Conservation (phyloP, 2,329 filamentous ascomycete genomes). For the Botrytis fabae region DNA sequence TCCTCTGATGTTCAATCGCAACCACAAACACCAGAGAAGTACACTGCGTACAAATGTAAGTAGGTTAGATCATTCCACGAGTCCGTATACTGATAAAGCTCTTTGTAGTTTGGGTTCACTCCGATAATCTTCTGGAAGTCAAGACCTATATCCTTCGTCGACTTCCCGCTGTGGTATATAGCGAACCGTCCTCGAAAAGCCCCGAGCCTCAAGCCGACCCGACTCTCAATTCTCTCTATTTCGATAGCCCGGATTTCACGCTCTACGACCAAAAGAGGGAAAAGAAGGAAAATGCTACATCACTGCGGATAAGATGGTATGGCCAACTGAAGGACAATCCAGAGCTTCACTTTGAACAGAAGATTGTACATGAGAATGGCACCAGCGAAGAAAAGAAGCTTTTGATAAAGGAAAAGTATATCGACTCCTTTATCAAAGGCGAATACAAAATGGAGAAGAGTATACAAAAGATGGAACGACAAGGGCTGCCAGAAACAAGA, state of each 20-base stretch:
- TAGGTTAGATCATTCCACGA: constrained; percentile 16
- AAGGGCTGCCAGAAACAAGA: constrained; percentile 65
- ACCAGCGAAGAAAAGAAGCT: constrained; percentile 78
- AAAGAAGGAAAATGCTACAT: constrained; percentile 71
- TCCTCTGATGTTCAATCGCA: constrained; percentile 49
- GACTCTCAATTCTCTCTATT: constrained; percentile 92
- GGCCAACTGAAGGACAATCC: constrained; percentile 77
- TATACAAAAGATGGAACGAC: constrained; percentile 80
- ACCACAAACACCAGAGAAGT: constrained; percentile 67
- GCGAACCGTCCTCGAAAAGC: constrained; percentile 80
- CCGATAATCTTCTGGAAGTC: constrained; percentile 92
- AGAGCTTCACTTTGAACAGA: constrained; percentile 85
- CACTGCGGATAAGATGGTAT: constrained; percentile 87
- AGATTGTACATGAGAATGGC: constrained; percentile 75
- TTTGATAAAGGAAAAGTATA: constrained; percentile 89
- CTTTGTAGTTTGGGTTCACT: constrained; percentile 81
- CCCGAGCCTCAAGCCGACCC: constrained; percentile 80
- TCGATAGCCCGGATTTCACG: constrained; percentile 83
- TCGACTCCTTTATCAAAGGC: constrained; percentile 81
- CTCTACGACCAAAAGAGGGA: constrained; percentile 86
- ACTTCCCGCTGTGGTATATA: constrained; percentile 89
- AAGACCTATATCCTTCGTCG: constrained; percentile 93
- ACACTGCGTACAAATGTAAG: constrained; percentile 84
- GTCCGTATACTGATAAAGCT: constrained; percentile 38
- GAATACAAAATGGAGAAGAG: constrained; percentile 92